These are phyloP conservation scores for Cercospora janseana DNA, from an alignment of 2,329 filamentous ascomycete genomes.

Conservation along the genomic window DNA sequence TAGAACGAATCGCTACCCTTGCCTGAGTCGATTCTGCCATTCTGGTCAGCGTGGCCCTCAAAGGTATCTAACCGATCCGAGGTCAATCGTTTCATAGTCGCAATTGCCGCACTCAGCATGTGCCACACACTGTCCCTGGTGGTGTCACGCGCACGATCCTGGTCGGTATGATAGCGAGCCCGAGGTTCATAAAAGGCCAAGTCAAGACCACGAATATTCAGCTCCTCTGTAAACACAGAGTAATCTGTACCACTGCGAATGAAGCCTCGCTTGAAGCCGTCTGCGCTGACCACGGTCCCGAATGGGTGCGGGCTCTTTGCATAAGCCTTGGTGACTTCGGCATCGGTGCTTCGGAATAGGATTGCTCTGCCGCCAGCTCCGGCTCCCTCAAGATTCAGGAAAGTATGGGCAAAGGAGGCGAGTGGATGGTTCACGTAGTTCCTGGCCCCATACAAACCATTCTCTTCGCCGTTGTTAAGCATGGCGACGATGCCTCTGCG, in stretches of 20 bases:
- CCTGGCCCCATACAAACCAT: slow-evolving; percentile 81
- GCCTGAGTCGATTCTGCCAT: slow-evolving; percentile 65
- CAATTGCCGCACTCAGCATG: slow-evolving; percentile 83
- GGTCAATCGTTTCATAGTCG: slow-evolving; percentile 70
- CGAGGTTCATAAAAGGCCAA: slow-evolving; percentile 87
- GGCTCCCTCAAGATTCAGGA: slow-evolving; percentile 92
- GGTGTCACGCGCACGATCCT: slow-evolving; percentile 81
- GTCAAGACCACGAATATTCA: slow-evolving; percentile 80
- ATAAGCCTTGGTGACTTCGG: slow-evolving; percentile 80
- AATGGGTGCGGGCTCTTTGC: slow-evolving; percentile 70
- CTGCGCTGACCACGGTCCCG: slow-evolving; percentile 74
- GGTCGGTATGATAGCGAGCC: slow-evolving; percentile 82
- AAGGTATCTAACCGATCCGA: slow-evolving; percentile 67
- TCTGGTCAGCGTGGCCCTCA: slow-evolving; percentile 55
- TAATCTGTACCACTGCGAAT: slow-evolving; percentile 90
- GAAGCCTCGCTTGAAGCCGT: slow-evolving; percentile 76
- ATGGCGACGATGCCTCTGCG: slow-evolving; percentile 78
- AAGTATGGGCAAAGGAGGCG: slow-evolving; percentile 76
- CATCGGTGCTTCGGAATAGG: slow-evolving; percentile 83
- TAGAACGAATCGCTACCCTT: slow-evolving; percentile 66
- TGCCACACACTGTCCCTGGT: slow-evolving; percentile 77
- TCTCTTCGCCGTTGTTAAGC: slow-evolving; percentile 95
- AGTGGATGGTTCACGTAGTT: slow-evolving; percentile 83
- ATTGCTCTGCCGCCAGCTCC: slow-evolving; percentile 86
- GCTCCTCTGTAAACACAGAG: slow-evolving; percentile 70